Conservation (phyloP, 805 yeast species). For the Kazachstania bromeliacearum region DNA sequence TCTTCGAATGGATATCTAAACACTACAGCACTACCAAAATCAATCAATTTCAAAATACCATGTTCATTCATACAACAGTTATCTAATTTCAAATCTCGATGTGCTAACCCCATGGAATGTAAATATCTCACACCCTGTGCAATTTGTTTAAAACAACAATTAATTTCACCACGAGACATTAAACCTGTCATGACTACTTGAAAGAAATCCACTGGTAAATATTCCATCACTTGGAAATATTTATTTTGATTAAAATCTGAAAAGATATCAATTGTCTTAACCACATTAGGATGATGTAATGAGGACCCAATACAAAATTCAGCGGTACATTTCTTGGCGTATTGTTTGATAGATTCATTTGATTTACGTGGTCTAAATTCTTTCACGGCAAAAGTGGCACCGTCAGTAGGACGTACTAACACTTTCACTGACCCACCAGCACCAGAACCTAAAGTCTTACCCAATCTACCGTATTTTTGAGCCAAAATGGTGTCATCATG, state of each 20-base stretch:
- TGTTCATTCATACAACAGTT: constrained; percentile 69
- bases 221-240: constrained; percentile 77
- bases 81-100: constrained; percentile 73
- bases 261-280: constrained; percentile 63
- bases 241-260: constrained; percentile 51
- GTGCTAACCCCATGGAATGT: constrained; percentile 73
- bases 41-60: constrained; percentile 70
- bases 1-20: constrained; percentile 68
- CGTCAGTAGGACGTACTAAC: constrained; percentile 57
- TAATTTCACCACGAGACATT: constrained; percentile 73
- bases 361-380: constrained; percentile 67
- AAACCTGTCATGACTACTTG: constrained; percentile 82
- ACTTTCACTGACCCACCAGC: constrained; percentile 84
- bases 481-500: constrained; percentile 45
- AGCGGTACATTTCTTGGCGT: constrained; percentile 81
- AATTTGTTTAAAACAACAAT: constrained; percentile 71
- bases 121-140: constrained; percentile 62
- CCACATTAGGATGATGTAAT: constrained; percentile 70
- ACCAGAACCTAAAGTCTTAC: constrained; percentile 72
- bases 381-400: constrained; percentile 70
- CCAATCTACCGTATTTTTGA: constrained; percentile 61
- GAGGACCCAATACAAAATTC: constrained; percentile 82
- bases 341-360: constrained; percentile 63
- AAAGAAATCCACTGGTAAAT: constrained; percentile 75
- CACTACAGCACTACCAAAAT: constrained; percentile 78